A percentile compares a stretch with the other conserved stretches of the same genome.
Evolutionary conservation across 1,284 basidiomycete genomes (phyloP).

Genomic region (Microbotryum intermedium): DNA sequence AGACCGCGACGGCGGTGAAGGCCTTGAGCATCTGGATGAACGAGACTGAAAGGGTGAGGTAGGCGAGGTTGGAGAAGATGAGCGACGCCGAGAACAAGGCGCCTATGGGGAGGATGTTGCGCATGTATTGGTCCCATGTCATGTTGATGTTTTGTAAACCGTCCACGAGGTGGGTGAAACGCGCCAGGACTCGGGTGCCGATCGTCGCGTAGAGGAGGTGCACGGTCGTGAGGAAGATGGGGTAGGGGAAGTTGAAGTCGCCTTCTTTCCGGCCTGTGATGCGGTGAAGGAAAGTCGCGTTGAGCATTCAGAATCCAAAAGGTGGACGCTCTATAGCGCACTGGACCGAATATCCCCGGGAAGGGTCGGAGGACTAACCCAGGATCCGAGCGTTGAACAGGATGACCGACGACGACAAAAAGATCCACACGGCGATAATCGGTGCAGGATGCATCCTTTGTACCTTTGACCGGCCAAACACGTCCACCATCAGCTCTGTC

Average conservation of each 20-base stretch:
- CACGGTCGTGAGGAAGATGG: slow-evolving; percentile 42
- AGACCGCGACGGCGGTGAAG: slow-evolving; percentile 35
- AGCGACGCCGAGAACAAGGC: slow-evolving; percentile 41
- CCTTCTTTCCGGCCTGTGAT: slow-evolving; percentile 8
- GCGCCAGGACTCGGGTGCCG: slow-evolving; percentile 40
- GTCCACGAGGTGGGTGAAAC: slow-evolving; percentile 41
- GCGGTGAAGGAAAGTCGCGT: neutral
- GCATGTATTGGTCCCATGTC: slow-evolving; percentile 33
- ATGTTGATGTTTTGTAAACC: slow-evolving; percentile 38
- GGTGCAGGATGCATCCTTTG: slow-evolving; percentile 20
- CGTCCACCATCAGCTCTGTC: no score
- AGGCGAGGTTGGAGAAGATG: slow-evolving; percentile 34
- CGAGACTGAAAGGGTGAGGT: slow-evolving; percentile 26
- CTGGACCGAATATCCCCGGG: slow-evolving; percentile 10
- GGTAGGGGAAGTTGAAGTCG: slow-evolving; percentile 27
- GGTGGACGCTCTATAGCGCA: neutral
- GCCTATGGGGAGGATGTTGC: slow-evolving; percentile 43
- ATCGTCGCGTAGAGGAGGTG: slow-evolving; percentile 43
- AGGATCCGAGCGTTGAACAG: slow-evolving; percentile 31
- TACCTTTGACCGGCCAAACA: slow-evolving; percentile 3
- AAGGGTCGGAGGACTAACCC: slow-evolving; percentile 4
- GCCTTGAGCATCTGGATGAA: slow-evolving; percentile 38
- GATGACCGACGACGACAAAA: slow-evolving; percentile 27
- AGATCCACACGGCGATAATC: slow-evolving; percentile 32
- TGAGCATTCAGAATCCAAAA: neutral